Evolutionary conservation across 345 rosid species (phyloP), one percentile per base, ranked within the genome.

Genomic region (Sonneratia caseolaris): DNA sequence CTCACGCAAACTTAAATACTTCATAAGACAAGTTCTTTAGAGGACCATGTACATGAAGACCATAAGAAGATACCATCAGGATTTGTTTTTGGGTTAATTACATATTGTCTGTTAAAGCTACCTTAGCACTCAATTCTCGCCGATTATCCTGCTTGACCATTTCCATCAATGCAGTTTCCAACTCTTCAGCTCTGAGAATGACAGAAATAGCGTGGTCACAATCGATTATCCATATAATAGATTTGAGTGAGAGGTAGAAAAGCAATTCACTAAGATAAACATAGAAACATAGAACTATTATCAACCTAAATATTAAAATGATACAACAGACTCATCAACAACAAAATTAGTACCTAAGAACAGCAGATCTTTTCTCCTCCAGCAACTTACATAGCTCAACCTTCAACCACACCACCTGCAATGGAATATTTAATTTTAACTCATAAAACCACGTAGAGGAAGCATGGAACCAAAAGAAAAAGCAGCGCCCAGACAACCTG

Each of bases 131-230:
- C 85, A 96, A 83, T 80, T 96, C 88, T 66, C 97, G 86, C 53
- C 98, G 85, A 73, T 96, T 96, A 72, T 96, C 99, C 80, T 88
- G 97, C 84, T 96, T 92, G 79, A 96, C 99, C 85, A 96, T 96
- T 85, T 96, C 99, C 99, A 96, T 92, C 81, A 96, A 82, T 75
- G 98, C 99, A 14, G 97, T 92, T 87, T 96, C 99, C 84, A 96
- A 84, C 84, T 96, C 99, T 82, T 96, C 99, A 75, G 98, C 93
- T 82, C 99, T 96, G 77, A 72, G 74, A 68, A 76, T 38, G 69
- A 81, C 15, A n/a, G 69, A 42, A 73, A 49, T 43, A 59, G 45
- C 51, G 4, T 59, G 15, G 49, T 47, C 36, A 70, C 48, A 24
- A 75, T 32, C 35, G 37, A 70, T 48, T 14, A 7, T 57, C 3